Evolutionary conservation across 768 basidiomycete species (phyloP).

Genomic region (Sarcodon sp.): DNA sequence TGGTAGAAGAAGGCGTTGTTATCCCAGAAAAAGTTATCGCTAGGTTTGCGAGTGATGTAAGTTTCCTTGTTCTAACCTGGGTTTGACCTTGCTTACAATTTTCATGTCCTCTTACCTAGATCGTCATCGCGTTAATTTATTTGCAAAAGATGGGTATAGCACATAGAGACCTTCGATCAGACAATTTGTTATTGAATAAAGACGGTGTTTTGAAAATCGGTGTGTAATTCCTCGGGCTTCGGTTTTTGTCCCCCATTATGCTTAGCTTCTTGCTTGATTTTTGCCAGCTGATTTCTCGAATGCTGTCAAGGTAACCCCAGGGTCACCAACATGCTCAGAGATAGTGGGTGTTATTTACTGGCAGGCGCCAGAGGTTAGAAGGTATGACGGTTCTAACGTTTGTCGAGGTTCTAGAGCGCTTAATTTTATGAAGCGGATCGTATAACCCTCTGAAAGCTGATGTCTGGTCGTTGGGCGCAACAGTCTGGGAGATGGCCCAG

Average conservation of each 20-base stretch:
- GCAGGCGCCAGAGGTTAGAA: conserved; percentile 77
- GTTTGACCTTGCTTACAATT: conserved; percentile 3
- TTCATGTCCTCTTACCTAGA: conserved; percentile 23
- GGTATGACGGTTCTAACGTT: conserved; percentile 25
- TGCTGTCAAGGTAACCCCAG: conserved; percentile 46
- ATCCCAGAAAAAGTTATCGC: conserved; percentile 61
- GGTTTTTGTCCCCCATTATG: neutral
- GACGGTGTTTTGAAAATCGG: conserved; percentile 65
- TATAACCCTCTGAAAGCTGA: conserved; percentile 71
- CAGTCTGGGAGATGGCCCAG: conserved; percentile 74
- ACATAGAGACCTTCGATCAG: conserved; percentile 76
- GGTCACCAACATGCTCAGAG: conserved; percentile 39
- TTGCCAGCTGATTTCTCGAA: conserved; percentile 63
- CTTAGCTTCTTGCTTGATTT: neutral
- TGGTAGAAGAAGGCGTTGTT: conserved; percentile 37
- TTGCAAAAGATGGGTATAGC: conserved; percentile 56
- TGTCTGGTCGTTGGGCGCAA: conserved; percentile 74
- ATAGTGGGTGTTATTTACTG: conserved; percentile 65
- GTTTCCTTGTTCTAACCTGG: conserved; percentile 14
- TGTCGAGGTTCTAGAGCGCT: neutral
- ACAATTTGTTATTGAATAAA: conserved; percentile 64
- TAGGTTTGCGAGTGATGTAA: conserved; percentile 65
- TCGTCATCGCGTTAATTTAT: conserved; percentile 52
- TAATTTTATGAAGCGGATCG: conserved; percentile 31
- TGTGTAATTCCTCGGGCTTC: conserved; percentile 20